Evolutionary conservation across 176 grass and related monocot genomes (phyloP).

Genomic region (Carex cristatella): DNA sequence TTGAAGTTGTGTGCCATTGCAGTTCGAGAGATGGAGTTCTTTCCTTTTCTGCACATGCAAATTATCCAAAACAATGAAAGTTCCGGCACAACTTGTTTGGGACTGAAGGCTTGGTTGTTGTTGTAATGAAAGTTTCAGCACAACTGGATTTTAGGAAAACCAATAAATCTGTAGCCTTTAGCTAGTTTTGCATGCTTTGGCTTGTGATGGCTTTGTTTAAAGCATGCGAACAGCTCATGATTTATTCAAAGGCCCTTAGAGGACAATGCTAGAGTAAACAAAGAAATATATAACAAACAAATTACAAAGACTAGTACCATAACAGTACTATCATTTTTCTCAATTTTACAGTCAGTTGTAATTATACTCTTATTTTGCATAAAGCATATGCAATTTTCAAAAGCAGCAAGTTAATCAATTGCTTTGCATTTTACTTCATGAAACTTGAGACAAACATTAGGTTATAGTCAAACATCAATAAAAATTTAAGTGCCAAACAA

Average conservation of each 20-base stretch:
- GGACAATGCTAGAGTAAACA: not conserved
- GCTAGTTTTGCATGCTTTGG: not conserved
- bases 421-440: not conserved
- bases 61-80: not conserved
- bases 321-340: not conserved
- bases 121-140: not conserved
- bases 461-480: not conserved
- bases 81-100: not conserved
- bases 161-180: not conserved
- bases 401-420: not conserved
- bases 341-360: not conserved
- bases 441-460: not conserved
- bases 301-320: not conserved
- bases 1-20: not conserved
- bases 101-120: too few relatives aligned
- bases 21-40: not conserved
- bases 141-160: not conserved
- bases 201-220: not conserved
- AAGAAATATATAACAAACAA: not conserved
- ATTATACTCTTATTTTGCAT: not conserved
- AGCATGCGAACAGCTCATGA: not conserved
- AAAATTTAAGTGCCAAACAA: not conserved
- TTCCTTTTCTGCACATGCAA: not conserved
- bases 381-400: not conserved
- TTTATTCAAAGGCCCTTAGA: not conserved